These are phyloP conservation scores for Trichoderma hamatum DNA, from an alignment of 2,329 filamentous ascomycete species.

Conservation along the genomic window DNA sequence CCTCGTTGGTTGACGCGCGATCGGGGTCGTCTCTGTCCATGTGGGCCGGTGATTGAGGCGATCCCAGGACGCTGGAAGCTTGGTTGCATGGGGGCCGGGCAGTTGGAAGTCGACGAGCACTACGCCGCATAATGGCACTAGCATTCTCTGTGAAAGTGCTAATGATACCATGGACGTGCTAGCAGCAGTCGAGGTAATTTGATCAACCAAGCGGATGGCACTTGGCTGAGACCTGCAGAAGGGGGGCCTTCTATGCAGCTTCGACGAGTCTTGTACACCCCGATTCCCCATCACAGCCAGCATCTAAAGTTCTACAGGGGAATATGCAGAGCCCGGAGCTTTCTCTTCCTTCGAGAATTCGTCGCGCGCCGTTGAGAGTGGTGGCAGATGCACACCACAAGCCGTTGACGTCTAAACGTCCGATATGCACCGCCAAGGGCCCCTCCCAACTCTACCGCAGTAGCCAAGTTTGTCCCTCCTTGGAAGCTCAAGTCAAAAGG, in stretches of 20 bases:
- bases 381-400: constrained; percentile 14
- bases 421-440: neutral
- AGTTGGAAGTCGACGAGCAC: neutral
- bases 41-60: constrained; percentile 28
- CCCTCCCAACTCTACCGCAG: constrained; percentile 10
- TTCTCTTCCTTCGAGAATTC: neutral
- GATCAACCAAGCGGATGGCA: neutral
- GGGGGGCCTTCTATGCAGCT: neutral
- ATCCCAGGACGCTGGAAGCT: constrained; percentile 27
- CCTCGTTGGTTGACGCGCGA: constrained; percentile 26
- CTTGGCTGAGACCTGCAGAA: neutral
- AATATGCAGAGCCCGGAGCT: neutral
- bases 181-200: neutral
- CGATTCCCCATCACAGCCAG: neutral
- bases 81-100: constrained; percentile 22
- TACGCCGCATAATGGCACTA: neutral
- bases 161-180: neutral
- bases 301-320: neutral
- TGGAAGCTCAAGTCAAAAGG: constrained; percentile 8
- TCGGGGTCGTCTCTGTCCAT: constrained; percentile 25
- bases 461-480: constrained; percentile 8
- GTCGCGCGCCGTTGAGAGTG: neutral
- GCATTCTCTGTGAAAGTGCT: neutral
- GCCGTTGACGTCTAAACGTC: neutral
- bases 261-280: neutral